These are phyloP conservation scores for Paramarasmius palmivorus DNA, from an alignment of 1,284 basidiomycete species.

Conservation along the genomic window DNA sequence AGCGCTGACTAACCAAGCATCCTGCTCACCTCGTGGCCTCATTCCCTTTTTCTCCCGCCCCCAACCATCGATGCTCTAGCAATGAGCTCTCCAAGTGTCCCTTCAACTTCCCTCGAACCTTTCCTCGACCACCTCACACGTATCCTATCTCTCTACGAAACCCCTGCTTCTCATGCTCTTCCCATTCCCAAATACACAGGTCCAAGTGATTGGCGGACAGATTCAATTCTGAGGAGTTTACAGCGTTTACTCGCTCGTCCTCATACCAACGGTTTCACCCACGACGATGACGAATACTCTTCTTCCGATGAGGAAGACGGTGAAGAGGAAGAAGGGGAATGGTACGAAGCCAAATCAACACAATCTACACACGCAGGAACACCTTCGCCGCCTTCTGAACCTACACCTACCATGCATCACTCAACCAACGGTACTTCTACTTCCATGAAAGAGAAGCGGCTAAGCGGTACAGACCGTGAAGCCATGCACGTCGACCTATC, in stretches of 20 bases:
- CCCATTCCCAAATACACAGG: slow-evolving; percentile 57
- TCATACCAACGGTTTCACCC: slow-evolving; percentile 27
- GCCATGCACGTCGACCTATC: no score
- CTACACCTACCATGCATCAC: neutral
- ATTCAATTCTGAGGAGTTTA: slow-evolving; percentile 59
- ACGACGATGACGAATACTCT: slow-evolving; percentile 6
- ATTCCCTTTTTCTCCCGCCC: no score
- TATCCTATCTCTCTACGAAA: slow-evolving; percentile 52
- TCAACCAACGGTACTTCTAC: no score
- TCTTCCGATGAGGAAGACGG: neutral
- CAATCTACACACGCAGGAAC: neutral
- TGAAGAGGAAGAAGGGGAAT: neutral
- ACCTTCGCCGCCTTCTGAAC: neutral
- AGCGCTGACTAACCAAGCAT: no score
- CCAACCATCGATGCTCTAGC: no score
- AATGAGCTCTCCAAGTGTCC: no score
- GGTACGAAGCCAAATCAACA: neutral
- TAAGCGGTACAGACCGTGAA: no score
- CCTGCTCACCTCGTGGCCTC: no score
- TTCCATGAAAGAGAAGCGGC: neutral
- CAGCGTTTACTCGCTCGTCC: slow-evolving; percentile 36
- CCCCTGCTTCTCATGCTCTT: slow-evolving; percentile 26
- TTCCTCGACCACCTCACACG: slow-evolving; percentile 53
- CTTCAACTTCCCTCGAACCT: no score
- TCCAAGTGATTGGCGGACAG: slow-evolving; percentile 63